Percentiles rank a stretch among this genome's conserved stretches.
Evolutionary conservation across 2,329 filamentous ascomycete species (phyloP).

Genomic region (Pseudogymnoascus sp.): DNA sequence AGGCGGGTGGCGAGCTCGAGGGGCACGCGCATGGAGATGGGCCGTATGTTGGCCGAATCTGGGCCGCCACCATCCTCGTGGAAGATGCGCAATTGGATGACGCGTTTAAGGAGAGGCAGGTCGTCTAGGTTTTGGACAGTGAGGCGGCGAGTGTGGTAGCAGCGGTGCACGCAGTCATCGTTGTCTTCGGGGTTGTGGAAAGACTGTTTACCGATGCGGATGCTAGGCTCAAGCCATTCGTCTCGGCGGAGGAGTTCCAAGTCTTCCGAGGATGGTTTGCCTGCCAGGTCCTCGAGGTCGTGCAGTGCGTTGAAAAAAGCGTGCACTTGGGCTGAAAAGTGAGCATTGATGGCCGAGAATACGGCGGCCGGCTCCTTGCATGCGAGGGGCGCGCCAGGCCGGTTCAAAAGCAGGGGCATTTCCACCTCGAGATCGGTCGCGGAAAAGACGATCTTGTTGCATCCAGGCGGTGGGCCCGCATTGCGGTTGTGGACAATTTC

Average conservation of each 20-base stretch:
- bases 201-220: background rate
- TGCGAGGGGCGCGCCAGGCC: background rate
- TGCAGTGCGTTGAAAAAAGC: constrained; percentile 17
- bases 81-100: background rate
- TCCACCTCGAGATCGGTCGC: background rate
- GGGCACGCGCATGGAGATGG: constrained; percentile 14
- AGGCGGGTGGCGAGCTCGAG: constrained; percentile 16
- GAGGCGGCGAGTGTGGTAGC: constrained; percentile 1
- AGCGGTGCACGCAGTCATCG: background rate
- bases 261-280: constrained; percentile 11
- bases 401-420: constrained; percentile 7
- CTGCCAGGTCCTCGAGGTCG: constrained; percentile 17
- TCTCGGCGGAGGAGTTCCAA: constrained; percentile 10
- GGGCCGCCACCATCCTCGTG: background rate
- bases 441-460: background rate
- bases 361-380: constrained; percentile 17
- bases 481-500: background rate
- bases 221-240: constrained; percentile 14
- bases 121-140: background rate
- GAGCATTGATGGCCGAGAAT: constrained; percentile 16
- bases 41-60: background rate
- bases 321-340: constrained; percentile 18
- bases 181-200: background rate
- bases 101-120: constrained; percentile 1
- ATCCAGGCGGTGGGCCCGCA: background rate